Evolutionary conservation across 2,329 filamentous ascomycete genomes (phyloP), one percentile per base, ranked within the genome.

Genomic region (Rhynchosporium secalis): DNA sequence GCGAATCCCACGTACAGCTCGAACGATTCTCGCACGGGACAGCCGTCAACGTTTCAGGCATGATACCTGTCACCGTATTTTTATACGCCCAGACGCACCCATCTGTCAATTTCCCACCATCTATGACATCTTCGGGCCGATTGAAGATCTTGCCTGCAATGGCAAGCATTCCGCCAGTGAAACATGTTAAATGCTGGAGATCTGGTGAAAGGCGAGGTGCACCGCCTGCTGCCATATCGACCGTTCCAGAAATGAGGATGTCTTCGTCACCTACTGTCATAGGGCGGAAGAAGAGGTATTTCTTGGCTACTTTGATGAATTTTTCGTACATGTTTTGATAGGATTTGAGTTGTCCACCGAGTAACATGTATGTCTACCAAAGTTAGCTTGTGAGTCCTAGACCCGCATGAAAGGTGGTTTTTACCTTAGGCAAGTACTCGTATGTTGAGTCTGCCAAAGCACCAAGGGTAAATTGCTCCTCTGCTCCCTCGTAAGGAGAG

Each of bases 171-270:
- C 88, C 90, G 3, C 89, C 89, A 3, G 83, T 79, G 71, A 90
- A 93, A 74, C 90, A 93, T 1, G 83, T 83, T 1, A 92, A 78
- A 74, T 92, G 89, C 68, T 90, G 84, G 3, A 80, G 76, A 13
- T 70, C 78, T 45, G 71, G 65, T 73, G 65, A 70, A 15, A 69
- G 63, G 4, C 57, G 45, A 6, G 91, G 88, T 62, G 45, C 8
- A 26, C 54, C 41, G 3, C 60, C 62, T 87, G 81, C 15, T 78
- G 74, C 52, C 10, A 76, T 68, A 15, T 72, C 70, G 8, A 76
- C 75, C 52, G 80, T 77, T 9, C 82, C 83, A 2, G 83, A 78
- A 54, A 85, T 78, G 12, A 83, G 72, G 5, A 85, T 77, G 38
- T 72, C 69, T 51, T 70, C 65, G 26, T 74, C 70, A 1, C 60